phyloP scores from a whole-genome alignment of 257 asterid genomes.

The Solanum dulcamara region DNA sequence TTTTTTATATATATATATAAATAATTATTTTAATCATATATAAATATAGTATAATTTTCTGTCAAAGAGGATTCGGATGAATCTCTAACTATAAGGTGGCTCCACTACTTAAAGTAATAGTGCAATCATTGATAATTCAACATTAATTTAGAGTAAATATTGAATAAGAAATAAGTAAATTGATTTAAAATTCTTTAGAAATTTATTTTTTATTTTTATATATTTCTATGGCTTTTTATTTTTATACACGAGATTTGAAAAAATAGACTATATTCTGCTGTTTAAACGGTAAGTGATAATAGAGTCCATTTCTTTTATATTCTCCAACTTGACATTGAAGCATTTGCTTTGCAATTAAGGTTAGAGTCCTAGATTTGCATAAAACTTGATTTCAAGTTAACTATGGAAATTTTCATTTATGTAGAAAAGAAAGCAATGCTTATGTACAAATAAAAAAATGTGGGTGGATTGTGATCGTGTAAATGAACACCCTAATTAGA shows the following conservation, averaged over 20 bases:
- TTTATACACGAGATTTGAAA: neutral
- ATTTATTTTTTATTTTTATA: no score
- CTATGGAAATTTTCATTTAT: neutral
- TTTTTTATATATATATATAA: no score
- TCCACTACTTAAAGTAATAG: no score
- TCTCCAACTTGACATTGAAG: neutral
- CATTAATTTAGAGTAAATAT: neutral
- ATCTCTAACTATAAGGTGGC: no score
- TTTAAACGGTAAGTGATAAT: neutral
- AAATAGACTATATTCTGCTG: accelerated
- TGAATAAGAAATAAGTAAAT: neutral
- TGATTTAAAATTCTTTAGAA: no score
- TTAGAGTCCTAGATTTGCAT: neutral
- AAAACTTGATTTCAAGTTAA: neutral
- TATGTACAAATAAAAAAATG: neutral
- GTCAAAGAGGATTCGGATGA: no score
- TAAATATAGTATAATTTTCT: no score
- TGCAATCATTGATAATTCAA: neutral
- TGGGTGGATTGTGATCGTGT: neutral
- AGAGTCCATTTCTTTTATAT: neutral
- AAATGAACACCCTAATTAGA: neutral
- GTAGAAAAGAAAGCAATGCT: neutral
- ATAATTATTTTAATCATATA: no score
- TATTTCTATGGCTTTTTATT: no score
- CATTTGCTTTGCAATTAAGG: neutral